Conservation (phyloP, 805 yeast genomes). For the Wickerhamiella qilinensis region DNA sequence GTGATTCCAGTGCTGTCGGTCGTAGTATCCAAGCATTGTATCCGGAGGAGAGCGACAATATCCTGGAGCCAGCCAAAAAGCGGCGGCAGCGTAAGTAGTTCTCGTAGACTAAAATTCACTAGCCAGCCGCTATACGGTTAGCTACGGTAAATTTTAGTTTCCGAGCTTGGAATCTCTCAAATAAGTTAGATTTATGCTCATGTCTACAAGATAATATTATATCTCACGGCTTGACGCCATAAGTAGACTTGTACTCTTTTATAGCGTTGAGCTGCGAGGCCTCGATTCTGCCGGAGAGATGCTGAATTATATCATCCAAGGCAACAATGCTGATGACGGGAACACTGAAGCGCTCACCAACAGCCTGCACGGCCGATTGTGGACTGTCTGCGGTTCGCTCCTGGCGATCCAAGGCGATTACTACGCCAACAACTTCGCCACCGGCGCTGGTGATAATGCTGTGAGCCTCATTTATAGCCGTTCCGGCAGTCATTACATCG, state of each 20-base stretch:
- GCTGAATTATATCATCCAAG: constrained; percentile 55
- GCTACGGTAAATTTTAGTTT: too few relatives aligned
- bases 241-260: constrained; percentile 17
- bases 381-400: constrained; percentile 59
- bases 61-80: too few relatives aligned
- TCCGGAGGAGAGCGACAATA: not conserved
- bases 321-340: constrained; percentile 76
- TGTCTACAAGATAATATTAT: too few relatives aligned
- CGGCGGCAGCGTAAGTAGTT: too few relatives aligned
- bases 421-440: constrained; percentile 68
- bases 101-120: too few relatives aligned
- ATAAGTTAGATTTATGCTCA: too few relatives aligned
- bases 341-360: constrained; percentile 51
- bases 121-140: too few relatives aligned
- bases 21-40: not conserved
- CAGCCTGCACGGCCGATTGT: constrained; percentile 67
- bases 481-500: constrained; percentile 97
- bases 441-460: constrained; percentile 51
- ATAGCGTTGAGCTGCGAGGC: constrained; percentile 16
- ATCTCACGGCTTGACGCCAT: constrained; percentile 15
- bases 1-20: not conserved
- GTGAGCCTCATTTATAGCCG: constrained; percentile 91
- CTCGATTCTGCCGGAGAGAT: constrained; percentile 26
- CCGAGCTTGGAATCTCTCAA: too few relatives aligned
- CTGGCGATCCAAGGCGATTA: constrained; percentile 90